phyloP scores from a whole-genome alignment of 2,329 filamentous ascomycete genomes.

The Dactylellina drechsleri region DNA sequence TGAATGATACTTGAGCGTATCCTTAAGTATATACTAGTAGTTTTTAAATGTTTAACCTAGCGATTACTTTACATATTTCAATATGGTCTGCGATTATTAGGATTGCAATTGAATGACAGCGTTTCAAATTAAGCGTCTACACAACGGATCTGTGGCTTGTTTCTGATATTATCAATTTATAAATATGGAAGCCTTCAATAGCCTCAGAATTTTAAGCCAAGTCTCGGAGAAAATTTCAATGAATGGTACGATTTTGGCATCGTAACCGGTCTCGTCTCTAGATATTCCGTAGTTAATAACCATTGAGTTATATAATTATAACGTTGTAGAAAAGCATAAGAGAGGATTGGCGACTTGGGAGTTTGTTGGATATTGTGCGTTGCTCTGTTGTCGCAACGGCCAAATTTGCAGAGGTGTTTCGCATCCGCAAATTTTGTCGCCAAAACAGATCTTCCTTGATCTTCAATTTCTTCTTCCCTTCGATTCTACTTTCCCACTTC shows the following conservation, averaged over 20 bases:
- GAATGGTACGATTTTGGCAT: too few species aligned
- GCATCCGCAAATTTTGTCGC: constrained; percentile 46
- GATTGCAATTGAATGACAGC: not conserved
- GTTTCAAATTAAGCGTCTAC: not conserved
- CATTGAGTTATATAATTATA: too few species aligned
- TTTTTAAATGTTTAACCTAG: not conserved
- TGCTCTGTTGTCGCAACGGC: constrained; percentile 26
- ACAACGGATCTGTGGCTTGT: too few species aligned
- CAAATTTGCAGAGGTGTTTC: constrained; percentile 30
- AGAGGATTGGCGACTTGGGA: not conserved
- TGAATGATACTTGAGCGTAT: not conserved
- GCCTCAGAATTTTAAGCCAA: too few species aligned
- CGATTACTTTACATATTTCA: too few species aligned
- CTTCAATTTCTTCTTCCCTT: not conserved
- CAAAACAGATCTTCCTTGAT: constrained; percentile 16
- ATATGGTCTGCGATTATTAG: too few species aligned
- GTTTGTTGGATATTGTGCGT: constrained; percentile 38
- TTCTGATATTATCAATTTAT: too few species aligned
- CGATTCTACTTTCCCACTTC: not conserved
- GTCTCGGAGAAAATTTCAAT: too few species aligned
- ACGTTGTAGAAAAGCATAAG: too few species aligned
- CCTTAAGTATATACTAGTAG: not conserved
- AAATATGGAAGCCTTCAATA: too few species aligned
- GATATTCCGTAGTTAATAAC: too few species aligned
- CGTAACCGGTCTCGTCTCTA: too few species aligned